Conservation (phyloP, 2,329 filamentous ascomycete species). For the Arthrobotrys pseudoclavata region DNA sequence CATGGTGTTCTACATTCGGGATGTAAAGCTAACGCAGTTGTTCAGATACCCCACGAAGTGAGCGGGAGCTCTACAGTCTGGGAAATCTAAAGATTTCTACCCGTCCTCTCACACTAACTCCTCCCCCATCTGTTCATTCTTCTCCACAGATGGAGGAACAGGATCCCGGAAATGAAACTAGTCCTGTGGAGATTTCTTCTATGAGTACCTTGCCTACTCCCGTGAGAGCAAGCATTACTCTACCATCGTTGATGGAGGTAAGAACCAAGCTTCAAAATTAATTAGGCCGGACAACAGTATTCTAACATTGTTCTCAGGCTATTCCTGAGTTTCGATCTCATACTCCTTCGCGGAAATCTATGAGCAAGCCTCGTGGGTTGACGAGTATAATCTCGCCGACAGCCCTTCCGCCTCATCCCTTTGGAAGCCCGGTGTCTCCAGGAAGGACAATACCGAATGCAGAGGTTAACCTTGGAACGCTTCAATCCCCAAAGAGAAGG, state of each 20-base stretch:
- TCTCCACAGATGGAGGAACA: slow-evolving; percentile 60
- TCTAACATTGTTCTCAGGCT: slow-evolving; percentile 60
- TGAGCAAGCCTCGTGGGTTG: slow-evolving; percentile 57
- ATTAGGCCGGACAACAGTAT: slow-evolving; percentile 8
- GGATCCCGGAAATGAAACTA: slow-evolving; percentile 55
- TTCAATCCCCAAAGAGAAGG: slow-evolving; percentile 54
- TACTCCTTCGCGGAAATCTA: slow-evolving; percentile 59
- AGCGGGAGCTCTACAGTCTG: slow-evolving; percentile 53
- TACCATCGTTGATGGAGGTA: slow-evolving; percentile 63
- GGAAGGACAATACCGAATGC: slow-evolving; percentile 57
- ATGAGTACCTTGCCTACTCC: slow-evolving; percentile 37
- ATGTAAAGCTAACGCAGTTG: slow-evolving; percentile 30
- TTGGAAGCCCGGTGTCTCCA: slow-evolving; percentile 54
- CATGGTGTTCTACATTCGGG: background rate
- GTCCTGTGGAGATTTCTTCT: slow-evolving; percentile 52
- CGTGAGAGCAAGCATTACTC: slow-evolving; percentile 37
- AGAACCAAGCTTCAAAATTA: slow-evolving; percentile 28
- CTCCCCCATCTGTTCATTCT: slow-evolving; percentile 58
- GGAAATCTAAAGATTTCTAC: slow-evolving; percentile 58
- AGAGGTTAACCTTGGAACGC: slow-evolving; percentile 50
- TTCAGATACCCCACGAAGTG: slow-evolving; percentile 57
- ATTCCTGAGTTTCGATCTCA: slow-evolving; percentile 63
- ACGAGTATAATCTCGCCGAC: slow-evolving; percentile 58
- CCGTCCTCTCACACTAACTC: slow-evolving; percentile 55
- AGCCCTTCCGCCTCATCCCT: slow-evolving; percentile 56